Evolutionary conservation across 108 stramenopile species (phyloP), one percentile per base, ranked within the genome.

Genomic region (Seminavis robusta): DNA sequence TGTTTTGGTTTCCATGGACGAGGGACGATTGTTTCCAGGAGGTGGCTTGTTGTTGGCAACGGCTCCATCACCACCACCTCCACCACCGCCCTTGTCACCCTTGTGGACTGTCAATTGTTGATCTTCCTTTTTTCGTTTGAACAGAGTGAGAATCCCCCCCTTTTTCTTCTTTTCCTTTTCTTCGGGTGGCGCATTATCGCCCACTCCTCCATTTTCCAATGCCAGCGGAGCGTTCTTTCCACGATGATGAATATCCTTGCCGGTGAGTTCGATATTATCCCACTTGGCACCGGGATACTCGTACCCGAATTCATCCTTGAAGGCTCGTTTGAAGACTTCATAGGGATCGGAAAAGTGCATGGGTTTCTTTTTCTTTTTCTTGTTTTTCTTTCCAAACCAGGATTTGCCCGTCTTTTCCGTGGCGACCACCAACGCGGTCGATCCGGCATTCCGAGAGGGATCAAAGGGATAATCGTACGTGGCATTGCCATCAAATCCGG

Each of bases 291-390:
- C 48, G 5, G 48, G 48, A 29, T 49, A 49, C 4, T 21, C 25
- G 15, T 15, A 29, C 7, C 48, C 48, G 28, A 49, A 49, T 15
- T 23, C 25, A 21, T 29, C 25, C 23, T 49, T 13, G 28, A 49
- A 49, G 23, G 24, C 48, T 26, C 48, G 48, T 49, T 49, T 49
- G 25, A 21, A 49, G 15, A 49, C 48, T 49, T 49, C 48, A 23
- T 49, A 49, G 28, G 48, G 48, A 43, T 21, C 6, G 20, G 23
- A 6, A 43, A 6, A 8, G 36, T 37, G n/a, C n/a, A n/a, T n/a
- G n/a, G n/a, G n/a, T n/a, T n/a, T n/a, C n/a, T n/a, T n/a, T n/a
- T n/a, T n/a, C n/a, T n/a, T n/a, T n/a, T n/a, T n/a, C n/a, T n/a
- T n/a, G n/a, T n/a, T n/a, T n/a, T n/a, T n/a, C n/a, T n/a, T n/a